A percentile compares a stretch with the other conserved stretches of the same genome.
Conservation (phyloP, 2,329 filamentous ascomycete species). For the Leptographium lundbergii region DNA sequence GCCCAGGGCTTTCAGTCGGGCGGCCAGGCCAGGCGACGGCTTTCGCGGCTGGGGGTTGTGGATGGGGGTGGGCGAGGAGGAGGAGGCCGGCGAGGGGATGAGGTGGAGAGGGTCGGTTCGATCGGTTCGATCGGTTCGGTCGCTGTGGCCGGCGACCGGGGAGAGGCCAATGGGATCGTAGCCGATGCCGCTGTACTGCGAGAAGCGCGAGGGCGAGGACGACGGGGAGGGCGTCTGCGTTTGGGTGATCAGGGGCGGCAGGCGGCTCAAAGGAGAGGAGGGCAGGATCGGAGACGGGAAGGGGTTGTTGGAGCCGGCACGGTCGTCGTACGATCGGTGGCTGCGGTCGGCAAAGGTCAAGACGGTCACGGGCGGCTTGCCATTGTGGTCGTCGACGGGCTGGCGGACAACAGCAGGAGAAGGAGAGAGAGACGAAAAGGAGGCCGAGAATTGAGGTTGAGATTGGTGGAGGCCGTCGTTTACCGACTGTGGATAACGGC, state of each 20-base stretch:
- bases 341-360: constrained; percentile 24
- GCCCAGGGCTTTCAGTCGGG: constrained; percentile 51
- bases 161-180: background rate
- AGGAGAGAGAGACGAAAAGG: background rate
- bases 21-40: constrained; percentile 51
- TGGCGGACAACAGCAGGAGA: background rate
- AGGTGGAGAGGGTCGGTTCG: background rate
- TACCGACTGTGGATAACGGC: background rate
- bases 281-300: background rate
- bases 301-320: constrained; percentile 7
- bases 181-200: constrained; percentile 9
- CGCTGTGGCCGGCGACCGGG: background rate
- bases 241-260: background rate
- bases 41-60: constrained; percentile 28
- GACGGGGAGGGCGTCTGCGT: constrained; percentile 8
- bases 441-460: background rate
- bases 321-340: constrained; percentile 6
- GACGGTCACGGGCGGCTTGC: constrained; percentile 9
- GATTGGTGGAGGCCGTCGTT: background rate
- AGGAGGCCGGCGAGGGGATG: background rate
- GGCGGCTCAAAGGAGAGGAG: background rate
- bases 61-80: background rate
- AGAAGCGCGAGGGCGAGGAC: constrained; percentile 6
- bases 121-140: background rate
- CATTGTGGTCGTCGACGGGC: background rate